Conservation (phyloP, 2,329 filamentous ascomycete species). For the Ophiostoma australiae region DNA sequence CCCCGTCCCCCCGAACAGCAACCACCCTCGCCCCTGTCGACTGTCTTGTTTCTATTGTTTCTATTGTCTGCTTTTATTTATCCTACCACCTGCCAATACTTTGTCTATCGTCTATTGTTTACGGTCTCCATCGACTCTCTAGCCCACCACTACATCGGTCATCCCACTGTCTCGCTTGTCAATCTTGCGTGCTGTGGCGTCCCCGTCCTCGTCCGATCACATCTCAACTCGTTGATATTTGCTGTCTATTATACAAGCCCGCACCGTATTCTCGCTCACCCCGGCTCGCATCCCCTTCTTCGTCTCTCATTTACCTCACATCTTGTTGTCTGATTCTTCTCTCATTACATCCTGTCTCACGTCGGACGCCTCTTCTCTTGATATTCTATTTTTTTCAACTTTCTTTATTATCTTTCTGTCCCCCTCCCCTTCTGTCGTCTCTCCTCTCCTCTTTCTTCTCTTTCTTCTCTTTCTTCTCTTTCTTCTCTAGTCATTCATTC, state of each 20-base stretch:
- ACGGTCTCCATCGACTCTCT: background rate
- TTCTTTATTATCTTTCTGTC: slow-evolving; percentile 21
- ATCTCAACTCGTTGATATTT: background rate
- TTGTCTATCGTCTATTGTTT: background rate
- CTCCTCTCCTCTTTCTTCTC: background rate
- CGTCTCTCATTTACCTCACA: background rate
- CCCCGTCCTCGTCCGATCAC: slow-evolving; percentile 3
- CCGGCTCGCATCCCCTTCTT: background rate
- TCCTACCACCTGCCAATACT: background rate
- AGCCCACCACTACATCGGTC: background rate
- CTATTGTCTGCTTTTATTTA: background rate
- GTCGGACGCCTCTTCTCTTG: slow-evolving; percentile 11
- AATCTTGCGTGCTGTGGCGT: slow-evolving; percentile 17
- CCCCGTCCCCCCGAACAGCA: background rate
- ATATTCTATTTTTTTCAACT: slow-evolving; percentile 18
- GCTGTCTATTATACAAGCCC: too few species aligned
- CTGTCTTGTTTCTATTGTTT: slow-evolving; percentile 5
- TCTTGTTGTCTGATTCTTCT: background rate
- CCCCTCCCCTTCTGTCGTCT: background rate
- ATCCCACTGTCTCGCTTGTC: slow-evolving; percentile 7
- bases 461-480: background rate
- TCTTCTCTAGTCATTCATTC: background rate
- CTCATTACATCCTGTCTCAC: background rate
- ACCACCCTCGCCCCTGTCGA: background rate
- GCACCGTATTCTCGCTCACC: background rate